Evolutionary conservation across 305 asterid genomes (phyloP).

Genomic region (Fraxinus dipetala): DNA sequence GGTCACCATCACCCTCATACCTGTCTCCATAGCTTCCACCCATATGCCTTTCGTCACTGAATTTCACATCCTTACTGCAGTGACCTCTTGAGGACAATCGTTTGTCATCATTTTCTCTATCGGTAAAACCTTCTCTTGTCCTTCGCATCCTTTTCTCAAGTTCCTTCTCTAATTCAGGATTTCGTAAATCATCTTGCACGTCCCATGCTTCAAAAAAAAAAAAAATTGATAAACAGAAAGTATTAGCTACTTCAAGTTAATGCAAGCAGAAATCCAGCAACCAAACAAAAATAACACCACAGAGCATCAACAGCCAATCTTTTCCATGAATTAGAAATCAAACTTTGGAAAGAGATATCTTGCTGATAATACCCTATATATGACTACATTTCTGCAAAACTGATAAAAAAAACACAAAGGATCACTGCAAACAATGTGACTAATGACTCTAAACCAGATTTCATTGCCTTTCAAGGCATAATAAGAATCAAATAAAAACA

Average conservation of each 20-base stretch:
- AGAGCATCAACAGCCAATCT: not conserved
- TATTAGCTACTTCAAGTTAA: not conserved
- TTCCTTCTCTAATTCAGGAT: constrained; percentile 60
- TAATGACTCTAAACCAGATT: not conserved
- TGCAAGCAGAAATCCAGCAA: not conserved
- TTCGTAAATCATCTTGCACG: constrained; percentile 44
- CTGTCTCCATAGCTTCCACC: constrained; percentile 50
- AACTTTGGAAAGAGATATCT: constrained; percentile 14
- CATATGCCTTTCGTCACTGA: constrained; percentile 63
- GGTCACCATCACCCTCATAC: constrained; percentile 52
- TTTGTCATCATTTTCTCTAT: constrained; percentile 60
- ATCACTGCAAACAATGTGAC: not conserved
- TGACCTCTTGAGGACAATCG: constrained; percentile 58
- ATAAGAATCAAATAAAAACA: not conserved
- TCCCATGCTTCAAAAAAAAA: constrained; percentile 42
- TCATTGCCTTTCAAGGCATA: not conserved
- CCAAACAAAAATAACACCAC: not conserved
- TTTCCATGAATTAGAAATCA: not conserved
- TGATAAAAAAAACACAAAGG: constrained; percentile 11
- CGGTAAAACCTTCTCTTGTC: constrained; percentile 61
- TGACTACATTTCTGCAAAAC: not conserved
- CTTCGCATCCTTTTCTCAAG: constrained; percentile 55
- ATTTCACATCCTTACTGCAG: constrained; percentile 58
- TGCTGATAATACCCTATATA: not conserved
- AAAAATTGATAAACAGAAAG: constrained; percentile 12